Evolutionary conservation across 1,139 yeast species (phyloP).

Genomic region (Yamadazyma spencermartinsiae): DNA sequence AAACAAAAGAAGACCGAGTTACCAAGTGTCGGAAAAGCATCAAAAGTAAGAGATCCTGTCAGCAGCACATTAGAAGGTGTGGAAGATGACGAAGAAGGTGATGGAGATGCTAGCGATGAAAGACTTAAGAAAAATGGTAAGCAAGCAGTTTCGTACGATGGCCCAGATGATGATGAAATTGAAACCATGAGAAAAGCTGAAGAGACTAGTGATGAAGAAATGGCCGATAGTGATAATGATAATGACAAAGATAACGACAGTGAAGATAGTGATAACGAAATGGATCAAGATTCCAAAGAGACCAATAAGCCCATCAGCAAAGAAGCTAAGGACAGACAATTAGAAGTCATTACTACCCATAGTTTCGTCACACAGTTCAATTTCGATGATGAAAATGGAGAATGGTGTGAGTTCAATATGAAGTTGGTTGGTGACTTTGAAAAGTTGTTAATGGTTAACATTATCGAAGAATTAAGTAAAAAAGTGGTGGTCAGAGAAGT

Average conservation of each 20-base stretch:
- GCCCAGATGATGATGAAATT: constrained; percentile 89
- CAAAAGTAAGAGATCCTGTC: constrained; percentile 49
- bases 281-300: constrained; percentile 10
- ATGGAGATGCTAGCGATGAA: constrained; percentile 72
- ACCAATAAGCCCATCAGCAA: constrained; percentile 22
- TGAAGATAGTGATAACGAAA: constrained; percentile 25
- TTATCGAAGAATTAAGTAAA: constrained; percentile 89
- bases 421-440: constrained; percentile 80
- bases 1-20: constrained; percentile 67
- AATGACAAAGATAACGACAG: constrained; percentile 19
- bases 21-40: constrained; percentile 74
- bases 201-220: constrained; percentile 65
- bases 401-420: constrained; percentile 89
- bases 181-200: constrained; percentile 86
- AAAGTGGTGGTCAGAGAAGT: constrained; percentile 91
- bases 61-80: constrained; percentile 34
- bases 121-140: constrained; percentile 61
- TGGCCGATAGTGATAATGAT: constrained; percentile 31
- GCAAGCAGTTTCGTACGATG: constrained; percentile 91
- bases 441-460: constrained; percentile 95
- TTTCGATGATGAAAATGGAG: constrained; percentile 86
- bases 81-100: constrained; percentile 51
- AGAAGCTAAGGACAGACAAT: constrained; percentile 80
- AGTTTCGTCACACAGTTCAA: constrained; percentile 74
- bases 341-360: constrained; percentile 73